Percentiles rank a stretch among this genome's conserved stretches.
phyloP scores from a whole-genome alignment of 345 rosid species.

The Barbarea vulgaris region DNA sequence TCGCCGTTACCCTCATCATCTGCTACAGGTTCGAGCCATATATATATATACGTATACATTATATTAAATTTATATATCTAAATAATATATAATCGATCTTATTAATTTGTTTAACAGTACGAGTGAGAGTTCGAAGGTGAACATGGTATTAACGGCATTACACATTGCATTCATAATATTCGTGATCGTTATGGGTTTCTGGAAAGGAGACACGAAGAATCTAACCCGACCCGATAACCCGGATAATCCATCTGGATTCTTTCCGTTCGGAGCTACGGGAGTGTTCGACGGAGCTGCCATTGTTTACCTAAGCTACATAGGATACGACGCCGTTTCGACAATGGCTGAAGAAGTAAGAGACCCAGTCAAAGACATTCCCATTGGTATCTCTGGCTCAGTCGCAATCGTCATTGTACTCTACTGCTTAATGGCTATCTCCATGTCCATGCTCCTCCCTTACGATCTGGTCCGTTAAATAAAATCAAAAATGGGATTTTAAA shows the following conservation, averaged over 20 bases:
- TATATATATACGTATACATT: neutral
- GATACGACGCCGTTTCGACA: constrained; percentile 93
- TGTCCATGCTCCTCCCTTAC: constrained; percentile 90
- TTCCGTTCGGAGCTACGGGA: constrained; percentile 71
- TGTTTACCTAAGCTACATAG: constrained; percentile 85
- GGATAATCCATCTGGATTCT: constrained; percentile 62
- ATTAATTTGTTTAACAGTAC: constrained; percentile 44
- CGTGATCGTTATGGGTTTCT: constrained; percentile 72
- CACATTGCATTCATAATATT: constrained; percentile 79
- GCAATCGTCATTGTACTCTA: constrained; percentile 70
- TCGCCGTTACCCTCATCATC: constrained; percentile 67
- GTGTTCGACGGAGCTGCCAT: constrained; percentile 79
- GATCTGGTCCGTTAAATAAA: constrained; percentile 44
- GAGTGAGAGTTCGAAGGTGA: constrained; percentile 75
- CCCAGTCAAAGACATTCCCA: constrained; percentile 84
- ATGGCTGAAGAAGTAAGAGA: constrained; percentile 89
- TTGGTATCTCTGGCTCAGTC: constrained; percentile 88
- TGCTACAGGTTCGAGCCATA: constrained; percentile 63
- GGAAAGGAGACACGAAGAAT: constrained; percentile 65
- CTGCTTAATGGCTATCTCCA: constrained; percentile 85
- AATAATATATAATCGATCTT: too few relatives aligned
- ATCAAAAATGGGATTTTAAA: neutral
- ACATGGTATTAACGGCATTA: constrained; percentile 68
- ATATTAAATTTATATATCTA: too few relatives aligned
- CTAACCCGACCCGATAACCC: constrained; percentile 64